Evolutionary conservation across 2,329 filamentous ascomycete species (phyloP), one percentile per base, ranked within the genome.

Genomic region (Sclerotinia nivalis): DNA sequence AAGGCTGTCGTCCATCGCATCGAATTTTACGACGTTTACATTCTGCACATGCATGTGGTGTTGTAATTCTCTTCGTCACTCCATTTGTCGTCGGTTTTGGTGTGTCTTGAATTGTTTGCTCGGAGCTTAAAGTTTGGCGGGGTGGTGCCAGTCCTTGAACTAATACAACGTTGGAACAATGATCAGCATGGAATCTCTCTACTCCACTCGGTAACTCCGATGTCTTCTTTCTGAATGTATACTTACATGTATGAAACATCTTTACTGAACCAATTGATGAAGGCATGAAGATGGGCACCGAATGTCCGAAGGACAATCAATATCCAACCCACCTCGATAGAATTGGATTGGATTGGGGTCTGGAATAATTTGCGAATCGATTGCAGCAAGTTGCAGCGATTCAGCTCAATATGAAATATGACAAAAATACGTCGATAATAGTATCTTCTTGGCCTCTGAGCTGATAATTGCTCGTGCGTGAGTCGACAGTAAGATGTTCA

Each of bases 21-120:
- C 92, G 89, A 45, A 95, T 95, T 80, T 95, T 96, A 72, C 92
- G 87, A 74, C 92, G 86, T 77, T 93, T 89, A 81, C 92, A 93
- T 75, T 92, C 90, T 61, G 91, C 89, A 78, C 91, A 93, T 50
- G 91, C 91, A 76, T 91, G 85, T 37, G 84, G 83, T 70, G 84
- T 87, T 49, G 85, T 86, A 75, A 86, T 85, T 73, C 85, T 82
- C 78, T 86, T 85, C 61, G 81, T 79, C 12, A 79, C 77, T 49
- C 79, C 80, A 69, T 78, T 81, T 37, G 82, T 69, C 6, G 74
- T 61, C 34, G 74, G 73, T 71, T 77, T 78, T 4, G 76, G 77
- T 4, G 72, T 66, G 58, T 77, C 73, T 61, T 74, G 75, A 12
- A 40, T 40, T 40, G 74, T 65, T 22, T 75, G 71, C 68, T 78